Base-by-base conservation (phyloP, 2,329 filamentous ascomycete species). In the Mariannaea sp. region DNA sequence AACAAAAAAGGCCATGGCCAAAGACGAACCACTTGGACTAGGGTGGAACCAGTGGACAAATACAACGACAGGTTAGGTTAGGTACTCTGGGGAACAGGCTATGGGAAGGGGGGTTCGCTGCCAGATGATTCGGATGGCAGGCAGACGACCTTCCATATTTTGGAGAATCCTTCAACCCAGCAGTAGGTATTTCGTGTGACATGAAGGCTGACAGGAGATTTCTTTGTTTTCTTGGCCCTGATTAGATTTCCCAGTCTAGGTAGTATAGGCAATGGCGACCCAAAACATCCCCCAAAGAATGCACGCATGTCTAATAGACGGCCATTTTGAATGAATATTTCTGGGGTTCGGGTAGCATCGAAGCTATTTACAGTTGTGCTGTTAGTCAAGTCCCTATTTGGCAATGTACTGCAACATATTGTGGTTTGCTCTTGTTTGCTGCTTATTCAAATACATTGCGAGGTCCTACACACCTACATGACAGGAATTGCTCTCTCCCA, bases 11-110 rank as follows among this genome's bases (percentile, higher is more conserved):
- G 5, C 7, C 32, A 22, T 42, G 24, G n/a, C 38, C 45, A 20
- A 43, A 49, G 32, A 53, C 46, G 51, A 33, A 35, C 45, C 45
- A 54, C 45, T 49, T n/a, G n/a, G n/a, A n/a, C n/a, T 49, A 44
- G 40, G 8, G 44, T 38, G 44, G 39, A 36, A 26, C 33, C 50
- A 49, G 33, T 33, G 32, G 44, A 54, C 50, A 48, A 39, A 42
- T 27, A 43, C 19, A 16, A 29, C 12, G 26, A n/a, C n/a, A n/a
- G n/a, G n/a, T n/a, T n/a, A n/a, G n/a, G n/a, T n/a, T 20, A 40
- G n/a, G 24, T 12, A 42, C 24, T 44, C 40, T 24, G 27, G 14
- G 26, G 27, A 29, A 43, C 36, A 47, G 36, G 22, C 45, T 49
- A 44, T 56, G 44, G 48, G 39, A 56, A 48, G 53, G 27, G 53